phyloP scores from a whole-genome alignment of 139 green algal genomes.

The Medakamo hakoo region DNA sequence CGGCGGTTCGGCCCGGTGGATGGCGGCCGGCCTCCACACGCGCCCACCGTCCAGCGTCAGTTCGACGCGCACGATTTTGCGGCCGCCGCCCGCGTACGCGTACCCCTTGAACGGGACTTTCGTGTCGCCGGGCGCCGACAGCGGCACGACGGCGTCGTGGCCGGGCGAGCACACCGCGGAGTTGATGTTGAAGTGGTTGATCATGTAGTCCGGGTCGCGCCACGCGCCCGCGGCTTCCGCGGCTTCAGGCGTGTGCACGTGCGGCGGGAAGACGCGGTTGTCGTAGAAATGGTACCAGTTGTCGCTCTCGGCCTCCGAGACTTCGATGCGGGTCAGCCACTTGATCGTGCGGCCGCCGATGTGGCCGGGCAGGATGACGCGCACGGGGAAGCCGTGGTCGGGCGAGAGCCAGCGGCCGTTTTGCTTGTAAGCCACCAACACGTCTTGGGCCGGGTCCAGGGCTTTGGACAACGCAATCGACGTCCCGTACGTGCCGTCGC shows the following conservation, averaged over 20 bases:
- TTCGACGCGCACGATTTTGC: constrained; percentile 83
- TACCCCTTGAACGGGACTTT: constrained; percentile 47
- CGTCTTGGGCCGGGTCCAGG: constrained; percentile 43
- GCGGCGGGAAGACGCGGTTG: constrained; percentile 87
- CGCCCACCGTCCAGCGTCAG: constrained; percentile 74
- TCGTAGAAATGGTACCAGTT: constrained; percentile 98
- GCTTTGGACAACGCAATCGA: constrained; percentile 31
- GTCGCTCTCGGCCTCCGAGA: constrained; percentile 50
- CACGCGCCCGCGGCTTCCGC: constrained; percentile 78
- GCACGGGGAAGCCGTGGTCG: constrained; percentile 61
- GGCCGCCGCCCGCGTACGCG: constrained; percentile 65
- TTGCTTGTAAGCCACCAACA: constrained; percentile 61
- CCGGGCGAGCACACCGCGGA: constrained; percentile 60
- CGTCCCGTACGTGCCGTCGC: constrained; percentile 42
- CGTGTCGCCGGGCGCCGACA: constrained; percentile 40
- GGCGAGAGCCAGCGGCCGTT: constrained; percentile 48
- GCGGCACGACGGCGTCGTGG: constrained; percentile 73
- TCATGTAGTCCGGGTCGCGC: constrained; percentile 95
- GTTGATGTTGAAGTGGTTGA: constrained; percentile 99
- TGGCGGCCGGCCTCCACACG: constrained; percentile 57
- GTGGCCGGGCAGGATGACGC: constrained; percentile 62
- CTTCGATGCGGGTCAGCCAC: constrained; percentile 63
- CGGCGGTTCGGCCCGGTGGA: constrained; percentile 46
- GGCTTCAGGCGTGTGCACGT: constrained; percentile 58
- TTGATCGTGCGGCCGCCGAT: constrained; percentile 52